These are phyloP conservation scores for Candida mattraensis DNA, from an alignment of 805 yeast species.

Conservation along the genomic window DNA sequence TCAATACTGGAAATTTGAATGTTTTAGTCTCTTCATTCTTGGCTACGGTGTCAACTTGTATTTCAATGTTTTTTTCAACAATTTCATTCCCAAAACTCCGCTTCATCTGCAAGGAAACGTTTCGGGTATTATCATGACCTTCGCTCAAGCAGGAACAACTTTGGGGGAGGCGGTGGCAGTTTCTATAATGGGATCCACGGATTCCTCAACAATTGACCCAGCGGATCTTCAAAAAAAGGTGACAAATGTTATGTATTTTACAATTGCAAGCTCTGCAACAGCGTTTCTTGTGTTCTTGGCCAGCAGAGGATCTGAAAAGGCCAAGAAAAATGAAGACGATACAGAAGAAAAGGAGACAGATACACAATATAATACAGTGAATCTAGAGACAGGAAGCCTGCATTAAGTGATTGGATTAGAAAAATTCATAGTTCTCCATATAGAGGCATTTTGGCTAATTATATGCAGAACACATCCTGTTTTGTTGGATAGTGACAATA, in stretches of 20 bases:
- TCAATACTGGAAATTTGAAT: constrained; percentile 7
- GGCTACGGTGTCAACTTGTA: constrained; percentile 4
- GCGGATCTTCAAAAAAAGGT: constrained; percentile 4
- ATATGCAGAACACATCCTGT: too few species aligned
- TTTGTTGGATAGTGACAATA: too few species aligned
- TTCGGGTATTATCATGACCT: constrained; percentile 7
- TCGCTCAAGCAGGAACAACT: constrained; percentile 6
- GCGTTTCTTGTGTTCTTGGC: constrained; percentile 3
- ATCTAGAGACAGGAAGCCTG: too few species aligned
- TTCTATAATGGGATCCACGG: constrained; percentile 5
- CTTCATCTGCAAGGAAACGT: constrained; percentile 8
- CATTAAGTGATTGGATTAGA: too few species aligned
- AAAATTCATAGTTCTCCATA: too few species aligned
- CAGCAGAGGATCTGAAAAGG: too few species aligned
- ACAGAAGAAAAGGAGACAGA: too few species aligned
- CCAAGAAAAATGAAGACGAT: too few species aligned
- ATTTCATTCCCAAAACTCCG: constrained; percentile 5
- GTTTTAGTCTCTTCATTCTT: constrained; percentile 1
- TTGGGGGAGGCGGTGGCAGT: constrained; percentile 4
- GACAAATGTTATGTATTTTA: constrained; percentile 4
- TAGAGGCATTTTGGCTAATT: too few species aligned
- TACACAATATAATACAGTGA: too few species aligned
- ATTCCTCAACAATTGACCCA: neutral
- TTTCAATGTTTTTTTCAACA: constrained; percentile 1
- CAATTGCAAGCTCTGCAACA: constrained; percentile 3